A percentile compares a stretch with the other conserved stretches of the same genome.
Evolutionary conservation across 2,329 filamentous ascomycete species (phyloP).

Genomic region (Myriangium duriaei): DNA sequence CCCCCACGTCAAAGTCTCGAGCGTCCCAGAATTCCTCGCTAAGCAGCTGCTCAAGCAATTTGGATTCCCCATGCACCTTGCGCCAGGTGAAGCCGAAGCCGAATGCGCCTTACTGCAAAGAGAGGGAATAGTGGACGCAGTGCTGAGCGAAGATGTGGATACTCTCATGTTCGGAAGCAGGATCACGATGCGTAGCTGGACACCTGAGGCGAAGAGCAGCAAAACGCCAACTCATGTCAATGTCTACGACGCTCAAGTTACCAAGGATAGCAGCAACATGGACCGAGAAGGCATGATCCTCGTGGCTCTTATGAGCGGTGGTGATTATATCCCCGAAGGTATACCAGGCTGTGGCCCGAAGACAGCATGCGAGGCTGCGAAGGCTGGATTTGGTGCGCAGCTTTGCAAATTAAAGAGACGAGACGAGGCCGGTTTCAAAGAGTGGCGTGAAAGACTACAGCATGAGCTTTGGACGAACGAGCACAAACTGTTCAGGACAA

Average conservation of each 20-base stretch:
- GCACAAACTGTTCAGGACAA: constrained; percentile 63
- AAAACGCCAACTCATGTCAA: constrained; percentile 75
- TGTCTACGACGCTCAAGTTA: constrained; percentile 55
- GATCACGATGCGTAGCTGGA: constrained; percentile 69
- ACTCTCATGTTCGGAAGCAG: constrained; percentile 93
- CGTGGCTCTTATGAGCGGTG: constrained; percentile 87
- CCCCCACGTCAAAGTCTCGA: constrained; percentile 50
- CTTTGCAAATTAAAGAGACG: constrained; percentile 53
- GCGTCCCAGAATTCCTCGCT: constrained; percentile 59
- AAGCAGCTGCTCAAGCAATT: constrained; percentile 78
- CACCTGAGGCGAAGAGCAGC: constrained; percentile 52
- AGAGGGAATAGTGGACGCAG: constrained; percentile 76
- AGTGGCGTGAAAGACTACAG: constrained; percentile 60
- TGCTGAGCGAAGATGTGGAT: constrained; percentile 92
- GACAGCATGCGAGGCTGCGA: constrained; percentile 77
- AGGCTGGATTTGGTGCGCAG: constrained; percentile 70
- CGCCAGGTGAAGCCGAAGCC: constrained; percentile 89
- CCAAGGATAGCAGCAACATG: constrained; percentile 47
- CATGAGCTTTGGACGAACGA: constrained; percentile 77
- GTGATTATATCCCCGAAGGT: constrained; percentile 83
- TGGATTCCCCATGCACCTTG: constrained; percentile 71
- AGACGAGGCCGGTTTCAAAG: constrained; percentile 46
- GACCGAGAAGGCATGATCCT: constrained; percentile 85
- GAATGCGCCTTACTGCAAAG: constrained; percentile 82
- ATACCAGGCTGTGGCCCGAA: constrained; percentile 80